These are phyloP conservation scores for Alternaria hordeiaustralica DNA, from an alignment of 2,329 filamentous ascomycete species.

Conservation along the genomic window DNA sequence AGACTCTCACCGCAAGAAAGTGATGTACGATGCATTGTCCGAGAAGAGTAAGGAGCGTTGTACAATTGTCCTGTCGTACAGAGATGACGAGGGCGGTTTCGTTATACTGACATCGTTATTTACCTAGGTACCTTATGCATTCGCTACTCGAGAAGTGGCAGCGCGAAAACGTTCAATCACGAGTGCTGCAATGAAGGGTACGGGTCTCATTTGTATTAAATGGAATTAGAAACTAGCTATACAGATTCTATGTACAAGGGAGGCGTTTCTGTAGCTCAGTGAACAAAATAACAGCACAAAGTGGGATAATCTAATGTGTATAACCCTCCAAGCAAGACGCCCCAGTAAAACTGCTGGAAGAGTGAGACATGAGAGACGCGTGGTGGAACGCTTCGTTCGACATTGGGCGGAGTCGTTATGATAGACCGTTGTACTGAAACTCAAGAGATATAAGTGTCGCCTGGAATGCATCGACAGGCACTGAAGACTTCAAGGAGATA, in stretches of 20 bases:
- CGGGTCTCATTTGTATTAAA: background rate
- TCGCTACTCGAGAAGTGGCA: background rate
- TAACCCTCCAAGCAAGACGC: background rate
- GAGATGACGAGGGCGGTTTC: background rate
- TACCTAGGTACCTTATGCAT: background rate
- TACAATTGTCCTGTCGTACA: background rate
- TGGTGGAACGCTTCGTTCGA: background rate
- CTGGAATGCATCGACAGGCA: background rate
- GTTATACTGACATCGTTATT: background rate
- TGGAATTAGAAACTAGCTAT: background rate
- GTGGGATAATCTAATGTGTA: background rate
- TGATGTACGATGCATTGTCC: background rate
- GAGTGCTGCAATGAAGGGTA: rapidly evolving
- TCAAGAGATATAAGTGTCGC: background rate
- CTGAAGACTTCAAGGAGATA: background rate
- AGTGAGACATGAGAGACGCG: background rate
- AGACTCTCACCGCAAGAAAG: background rate
- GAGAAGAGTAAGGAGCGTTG: background rate
- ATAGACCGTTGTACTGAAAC: background rate
- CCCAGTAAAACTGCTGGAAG: background rate
- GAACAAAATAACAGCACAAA: background rate
- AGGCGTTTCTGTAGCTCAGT: background rate
- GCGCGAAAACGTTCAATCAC: background rate
- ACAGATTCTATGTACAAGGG: background rate
- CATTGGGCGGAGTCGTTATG: background rate